Percentiles rank a stretch among this genome's conserved stretches.
Conservation (phyloP, 164 flowering plant species). For the Tetrastigma voinierianum region DNA sequence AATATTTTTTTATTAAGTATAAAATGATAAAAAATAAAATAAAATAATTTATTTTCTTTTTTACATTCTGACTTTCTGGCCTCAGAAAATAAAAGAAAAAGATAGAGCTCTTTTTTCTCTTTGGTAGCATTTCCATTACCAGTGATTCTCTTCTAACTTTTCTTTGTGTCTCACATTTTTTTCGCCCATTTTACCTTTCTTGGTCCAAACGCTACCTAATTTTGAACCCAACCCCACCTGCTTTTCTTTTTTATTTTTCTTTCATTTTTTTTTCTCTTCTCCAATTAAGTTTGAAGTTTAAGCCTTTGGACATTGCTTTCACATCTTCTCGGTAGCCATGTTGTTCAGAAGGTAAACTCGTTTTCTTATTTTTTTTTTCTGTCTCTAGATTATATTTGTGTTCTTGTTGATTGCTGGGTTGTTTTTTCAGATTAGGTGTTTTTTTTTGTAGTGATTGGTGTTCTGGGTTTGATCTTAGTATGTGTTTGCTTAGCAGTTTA, state of each 20-base stretch:
- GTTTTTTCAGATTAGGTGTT: neutral
- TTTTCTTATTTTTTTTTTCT: neutral
- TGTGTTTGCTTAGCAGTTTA: too few species aligned
- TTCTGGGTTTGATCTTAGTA: too few species aligned
- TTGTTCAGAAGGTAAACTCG: constrained; percentile 28
- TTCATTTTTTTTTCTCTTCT: neutral
- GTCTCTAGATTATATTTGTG: neutral
- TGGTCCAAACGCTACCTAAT: neutral
- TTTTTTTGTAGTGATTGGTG: neutral
- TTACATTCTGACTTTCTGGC: neutral
- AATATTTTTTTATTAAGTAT: too few species aligned
- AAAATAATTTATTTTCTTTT: neutral
- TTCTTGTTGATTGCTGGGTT: neutral
- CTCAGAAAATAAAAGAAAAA: neutral
- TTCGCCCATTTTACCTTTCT: neutral
- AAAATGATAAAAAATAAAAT: too few species aligned
- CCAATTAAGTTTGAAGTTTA: neutral
- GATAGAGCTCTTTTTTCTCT: neutral
- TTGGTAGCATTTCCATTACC: neutral
- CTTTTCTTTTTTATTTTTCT: neutral
- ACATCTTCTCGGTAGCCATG: constrained; percentile 15
- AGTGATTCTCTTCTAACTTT: neutral
- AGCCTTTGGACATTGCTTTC: neutral
- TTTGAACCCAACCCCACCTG: neutral
- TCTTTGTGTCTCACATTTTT: neutral